These are phyloP conservation scores for Capsicum chinense DNA, from an alignment of 257 asterid species.

Conservation along the genomic window DNA sequence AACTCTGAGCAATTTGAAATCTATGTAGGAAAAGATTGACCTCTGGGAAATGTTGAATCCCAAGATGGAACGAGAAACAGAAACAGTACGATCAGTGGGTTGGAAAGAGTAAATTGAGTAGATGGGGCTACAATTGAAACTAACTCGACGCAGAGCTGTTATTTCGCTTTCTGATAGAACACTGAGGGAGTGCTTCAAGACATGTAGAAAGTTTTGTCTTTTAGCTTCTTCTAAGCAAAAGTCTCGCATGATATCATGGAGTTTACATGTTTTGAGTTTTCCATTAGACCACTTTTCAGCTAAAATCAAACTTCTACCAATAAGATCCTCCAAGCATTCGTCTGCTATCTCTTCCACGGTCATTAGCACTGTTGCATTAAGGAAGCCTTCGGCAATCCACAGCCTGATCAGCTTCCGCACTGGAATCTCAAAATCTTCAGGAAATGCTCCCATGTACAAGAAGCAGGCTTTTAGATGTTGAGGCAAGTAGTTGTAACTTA, in stretches of 20 bases:
- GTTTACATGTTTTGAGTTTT: conserved; percentile 39
- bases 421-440: conserved; percentile 41
- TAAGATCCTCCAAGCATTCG: conserved; percentile 45
- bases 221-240: conserved; percentile 47
- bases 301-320: conserved; percentile 42
- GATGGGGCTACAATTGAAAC: conserved; percentile 3
- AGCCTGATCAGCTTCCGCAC: conserved; percentile 34
- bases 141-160: conserved; percentile 9
- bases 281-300: conserved; percentile 35
- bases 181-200: conserved; percentile 24
- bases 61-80: conserved; percentile 31
- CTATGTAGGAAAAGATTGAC: background rate
- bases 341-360: conserved; percentile 39
- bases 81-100: conserved; percentile 5
- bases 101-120: conserved; percentile 28
- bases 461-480: conserved; percentile 42
- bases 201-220: conserved; percentile 43
- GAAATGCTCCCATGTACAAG: conserved; percentile 51
- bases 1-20: conserved; percentile 42
- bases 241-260: conserved; percentile 48
- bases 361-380: background rate
- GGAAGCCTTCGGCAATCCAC: conserved; percentile 52
- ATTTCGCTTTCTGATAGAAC: conserved; percentile 29
- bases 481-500: conserved; percentile 44
- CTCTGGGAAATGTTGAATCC: background rate